Conservation (phyloP, 164 flowering plant species). For the Litsea cubeba region DNA sequence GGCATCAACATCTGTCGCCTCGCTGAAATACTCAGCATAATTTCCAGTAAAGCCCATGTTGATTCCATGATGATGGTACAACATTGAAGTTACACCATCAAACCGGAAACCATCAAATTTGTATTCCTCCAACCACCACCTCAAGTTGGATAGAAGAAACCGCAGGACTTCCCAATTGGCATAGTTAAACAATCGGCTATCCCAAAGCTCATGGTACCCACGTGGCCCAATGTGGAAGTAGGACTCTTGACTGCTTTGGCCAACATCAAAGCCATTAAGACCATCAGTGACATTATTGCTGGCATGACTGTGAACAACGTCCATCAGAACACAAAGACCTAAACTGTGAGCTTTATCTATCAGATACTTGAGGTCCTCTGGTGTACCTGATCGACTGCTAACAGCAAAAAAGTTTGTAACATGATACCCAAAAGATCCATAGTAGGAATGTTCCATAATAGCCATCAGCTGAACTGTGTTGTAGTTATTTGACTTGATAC, state of each 20-base stretch:
- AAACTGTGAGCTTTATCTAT: slow-evolving; percentile 95
- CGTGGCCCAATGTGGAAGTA: slow-evolving; percentile 88
- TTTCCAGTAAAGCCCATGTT: slow-evolving; percentile 73
- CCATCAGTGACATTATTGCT: slow-evolving; percentile 92
- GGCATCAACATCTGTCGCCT: slow-evolving; percentile 91
- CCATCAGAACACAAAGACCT: slow-evolving; percentile 85
- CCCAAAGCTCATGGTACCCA: slow-evolving; percentile 93
- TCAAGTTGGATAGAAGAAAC: slow-evolving; percentile 85
- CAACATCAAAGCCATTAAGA: slow-evolving; percentile 94
- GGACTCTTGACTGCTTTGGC: slow-evolving; percentile 81
- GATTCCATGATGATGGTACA: slow-evolving; percentile 95
- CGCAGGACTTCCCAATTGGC: slow-evolving; percentile 98
- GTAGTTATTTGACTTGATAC: slow-evolving; percentile 71
- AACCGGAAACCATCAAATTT: slow-evolving; percentile 95
- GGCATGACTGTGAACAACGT: slow-evolving; percentile 95
- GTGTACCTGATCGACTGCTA: slow-evolving; percentile 97
- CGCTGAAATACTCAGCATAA: slow-evolving; percentile 84
- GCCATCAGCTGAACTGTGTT: slow-evolving; percentile 97
- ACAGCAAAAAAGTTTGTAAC: slow-evolving; percentile 96
- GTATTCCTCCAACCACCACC: slow-evolving; percentile 96
- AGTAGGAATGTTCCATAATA: slow-evolving; percentile 96
- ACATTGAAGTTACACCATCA: slow-evolving; percentile 97
- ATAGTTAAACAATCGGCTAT: slow-evolving; percentile 90
- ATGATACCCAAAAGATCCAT: slow-evolving; percentile 94
- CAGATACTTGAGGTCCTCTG: slow-evolving; percentile 92